phyloP scores from a whole-genome alignment of 2,329 filamentous ascomycete genomes.

The Pyricularia sp. region DNA sequence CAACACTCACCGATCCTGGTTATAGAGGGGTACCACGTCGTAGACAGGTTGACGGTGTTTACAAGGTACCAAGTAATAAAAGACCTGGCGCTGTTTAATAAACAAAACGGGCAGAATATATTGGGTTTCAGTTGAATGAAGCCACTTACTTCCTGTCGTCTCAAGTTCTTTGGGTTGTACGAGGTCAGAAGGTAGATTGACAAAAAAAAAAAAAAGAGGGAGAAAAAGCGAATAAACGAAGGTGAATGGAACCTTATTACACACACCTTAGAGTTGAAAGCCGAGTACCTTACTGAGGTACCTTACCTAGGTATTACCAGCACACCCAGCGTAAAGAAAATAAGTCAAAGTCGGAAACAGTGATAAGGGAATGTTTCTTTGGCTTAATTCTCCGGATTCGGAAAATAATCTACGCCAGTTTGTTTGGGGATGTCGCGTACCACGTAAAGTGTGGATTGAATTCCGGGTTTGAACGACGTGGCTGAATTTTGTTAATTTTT shows the following conservation, averaged over 20 bases:
- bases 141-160: not conserved
- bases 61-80: not conserved
- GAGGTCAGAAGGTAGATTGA: not conserved
- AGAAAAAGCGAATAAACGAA: not conserved
- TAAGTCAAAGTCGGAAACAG: not conserved
- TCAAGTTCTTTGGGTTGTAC: not conserved
- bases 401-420: not conserved
- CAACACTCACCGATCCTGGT: not conserved
- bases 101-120: not conserved
- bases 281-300: no score
- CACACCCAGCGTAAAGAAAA: not conserved
- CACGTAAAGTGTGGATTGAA: not conserved
- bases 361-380: not conserved
- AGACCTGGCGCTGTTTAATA: not conserved
- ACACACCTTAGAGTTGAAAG: no score
- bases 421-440: no score
- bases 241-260: not conserved
- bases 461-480: not conserved
- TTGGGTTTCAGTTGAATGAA: not conserved
- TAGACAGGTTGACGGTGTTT: not conserved
- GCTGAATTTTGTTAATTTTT: not conserved
- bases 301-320: not conserved
- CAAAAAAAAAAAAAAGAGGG: not conserved
- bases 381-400: not conserved
- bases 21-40: not conserved